Evolutionary conservation across 352 stramenopile genomes (phyloP), one percentile per base, ranked within the genome.

Genomic region (Aphanomyces invadans): DNA sequence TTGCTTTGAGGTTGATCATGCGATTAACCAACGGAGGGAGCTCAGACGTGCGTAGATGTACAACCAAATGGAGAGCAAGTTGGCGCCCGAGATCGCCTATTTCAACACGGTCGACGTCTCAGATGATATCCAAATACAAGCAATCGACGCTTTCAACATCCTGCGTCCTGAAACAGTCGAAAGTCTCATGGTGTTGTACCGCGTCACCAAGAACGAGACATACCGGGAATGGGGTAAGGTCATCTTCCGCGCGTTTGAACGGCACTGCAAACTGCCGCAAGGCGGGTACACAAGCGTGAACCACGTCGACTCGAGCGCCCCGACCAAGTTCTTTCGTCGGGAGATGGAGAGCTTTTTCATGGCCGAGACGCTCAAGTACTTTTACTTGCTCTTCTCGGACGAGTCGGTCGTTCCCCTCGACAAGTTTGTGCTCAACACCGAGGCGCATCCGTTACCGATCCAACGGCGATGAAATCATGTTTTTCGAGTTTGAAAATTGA

Each of bases 301-400:
- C 19, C 83, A 88, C 38, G 80, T 92, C 45, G 70, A 79, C 25
- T 77, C 71, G n/a, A 74, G 73, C 1, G 72, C 78, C 4, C 63
- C 75, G 33, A 68, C 72, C 31, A 68, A 73, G 62, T 69, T 74
- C 26, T 89, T 83, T 28, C 74, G 79, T 9, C 74, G 85, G 74
- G 81, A 88, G 62, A 96, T 96, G 87, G 87, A 95, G 66, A 96
- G 85, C 33, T 97, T 94, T 71, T 97, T 97, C 70, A 74, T 97
- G 63, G 87, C 86, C 28, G 90, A 97, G 79, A 97, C 91, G 67
- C 81, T 97, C 71, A 97, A 97, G 79, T 97, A 97, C 74, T 75
- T 97, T 39, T 97, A 96, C 71, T 70, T 97, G 61, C 77, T 97
- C 25, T 97, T 97, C 71, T 87, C 75, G 25, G 80, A 93, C 57